Percentiles rank a stretch among this genome's conserved stretches.
Evolutionary conservation across 1,284 basidiomycete species (phyloP).

Genomic region (Cutaneotrichosporon dermatis): DNA sequence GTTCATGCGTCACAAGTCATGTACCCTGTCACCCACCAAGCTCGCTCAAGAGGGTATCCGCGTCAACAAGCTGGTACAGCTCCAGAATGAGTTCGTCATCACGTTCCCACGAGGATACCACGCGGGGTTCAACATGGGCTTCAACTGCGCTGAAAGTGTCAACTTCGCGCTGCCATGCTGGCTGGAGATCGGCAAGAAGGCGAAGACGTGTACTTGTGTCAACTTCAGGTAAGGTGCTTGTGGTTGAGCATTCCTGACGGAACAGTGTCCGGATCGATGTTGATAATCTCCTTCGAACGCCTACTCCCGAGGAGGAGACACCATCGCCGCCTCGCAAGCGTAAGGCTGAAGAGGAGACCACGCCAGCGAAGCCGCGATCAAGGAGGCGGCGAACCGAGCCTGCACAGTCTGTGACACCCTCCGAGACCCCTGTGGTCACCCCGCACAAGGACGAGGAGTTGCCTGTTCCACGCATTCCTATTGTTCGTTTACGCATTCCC

Average conservation of each 20-base stretch:
- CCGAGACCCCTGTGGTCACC: not conserved
- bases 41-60: slow-evolving; percentile 75
- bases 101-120: slow-evolving; percentile 94
- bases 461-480: not conserved
- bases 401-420: not conserved
- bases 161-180: slow-evolving; percentile 96
- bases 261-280: slow-evolving; percentile 79
- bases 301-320: slow-evolving; percentile 51
- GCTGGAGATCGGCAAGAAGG: slow-evolving; percentile 80
- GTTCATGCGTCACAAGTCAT: slow-evolving; percentile 95
- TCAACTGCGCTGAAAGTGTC: slow-evolving; percentile 96
- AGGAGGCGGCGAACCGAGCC: slow-evolving; percentile 1
- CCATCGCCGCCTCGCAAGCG: slow-evolving; percentile 3
- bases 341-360: not conserved
- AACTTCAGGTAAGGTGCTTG: slow-evolving; percentile 50
- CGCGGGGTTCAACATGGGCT: slow-evolving; percentile 93
- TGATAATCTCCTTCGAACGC: slow-evolving; percentile 53
- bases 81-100: slow-evolving; percentile 89
- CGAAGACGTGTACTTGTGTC: slow-evolving; percentile 77
- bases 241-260: too few relatives aligned
- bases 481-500: slow-evolving; percentile 10
- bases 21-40: slow-evolving; percentile 81
- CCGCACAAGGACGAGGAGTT: not conserved
- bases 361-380: not conserved
- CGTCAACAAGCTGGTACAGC: slow-evolving; percentile 84